phyloP scores from a whole-genome alignment of 805 yeast genomes.

The Phaffomyces opuntiae region DNA sequence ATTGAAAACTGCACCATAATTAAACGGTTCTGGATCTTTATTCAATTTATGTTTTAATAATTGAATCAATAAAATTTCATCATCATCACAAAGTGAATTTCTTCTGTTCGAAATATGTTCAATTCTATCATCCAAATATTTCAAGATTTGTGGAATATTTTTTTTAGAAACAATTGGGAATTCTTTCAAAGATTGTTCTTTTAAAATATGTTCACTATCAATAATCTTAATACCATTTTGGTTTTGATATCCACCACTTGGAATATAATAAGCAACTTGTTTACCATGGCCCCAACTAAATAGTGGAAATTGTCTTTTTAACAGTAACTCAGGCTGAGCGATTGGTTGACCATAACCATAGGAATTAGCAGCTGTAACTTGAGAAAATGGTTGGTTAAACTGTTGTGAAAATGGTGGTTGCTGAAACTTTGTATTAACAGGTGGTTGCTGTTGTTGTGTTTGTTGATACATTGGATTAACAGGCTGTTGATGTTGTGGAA shows the following conservation, averaged over 20 bases:
- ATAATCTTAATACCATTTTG: conserved; percentile 30
- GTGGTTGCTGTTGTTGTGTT: neutral
- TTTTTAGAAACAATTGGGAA: conserved; percentile 28
- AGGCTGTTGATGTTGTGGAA: neutral
- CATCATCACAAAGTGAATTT: conserved; percentile 48
- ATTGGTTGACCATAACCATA: conserved; percentile 10
- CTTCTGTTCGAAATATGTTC: conserved; percentile 4
- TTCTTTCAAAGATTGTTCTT: conserved; percentile 26
- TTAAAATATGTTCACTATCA: conserved; percentile 27
- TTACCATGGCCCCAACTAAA: conserved; percentile 56
- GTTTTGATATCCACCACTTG: conserved; percentile 26
- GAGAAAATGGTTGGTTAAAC: too few relatives aligned
- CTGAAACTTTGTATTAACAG: neutral
- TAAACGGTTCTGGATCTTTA: conserved; percentile 11
- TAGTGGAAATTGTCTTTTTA: conserved; percentile 65
- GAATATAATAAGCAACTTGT: conserved; percentile 36
- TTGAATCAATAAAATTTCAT: conserved; percentile 58
- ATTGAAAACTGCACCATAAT: conserved; percentile 16
- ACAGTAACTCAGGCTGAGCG: conserved; percentile 46
- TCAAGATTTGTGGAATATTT: conserved; percentile 22
- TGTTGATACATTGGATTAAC: neutral
- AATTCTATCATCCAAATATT: conserved; percentile 20
- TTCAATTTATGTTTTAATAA: conserved; percentile 20
- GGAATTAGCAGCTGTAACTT: neutral
- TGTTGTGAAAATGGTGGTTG: neutral